Conservation (phyloP, 306 rosid genomes). For the Dicorynia guianensis region DNA sequence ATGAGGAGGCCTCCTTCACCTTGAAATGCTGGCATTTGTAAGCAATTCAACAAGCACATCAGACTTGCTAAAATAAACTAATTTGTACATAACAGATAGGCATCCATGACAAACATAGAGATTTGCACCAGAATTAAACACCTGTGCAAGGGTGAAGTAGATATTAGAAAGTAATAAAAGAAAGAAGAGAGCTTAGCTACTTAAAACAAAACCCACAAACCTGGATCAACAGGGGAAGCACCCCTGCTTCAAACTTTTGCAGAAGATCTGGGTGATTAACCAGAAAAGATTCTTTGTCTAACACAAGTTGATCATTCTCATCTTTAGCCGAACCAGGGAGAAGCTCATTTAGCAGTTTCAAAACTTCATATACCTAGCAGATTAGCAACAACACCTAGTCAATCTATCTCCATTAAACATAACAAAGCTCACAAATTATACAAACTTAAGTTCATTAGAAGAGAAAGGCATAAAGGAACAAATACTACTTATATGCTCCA, state of each 20-base stretch:
- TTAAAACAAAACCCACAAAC: slow-evolving; percentile 53
- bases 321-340: slow-evolving; percentile 71
- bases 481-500: background rate
- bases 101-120: slow-evolving; percentile 85
- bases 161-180: slow-evolving; percentile 31
- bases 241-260: slow-evolving; percentile 76
- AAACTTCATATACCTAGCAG: slow-evolving; percentile 80
- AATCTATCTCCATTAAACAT: background rate
- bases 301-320: slow-evolving; percentile 57
- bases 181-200: slow-evolving; percentile 19
- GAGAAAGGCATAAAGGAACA: background rate
- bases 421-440: slow-evolving; percentile 23
- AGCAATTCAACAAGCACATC: slow-evolving; percentile 83
- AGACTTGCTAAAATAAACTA: slow-evolving; percentile 72
- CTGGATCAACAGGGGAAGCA: slow-evolving; percentile 89
- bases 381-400: slow-evolving; percentile 5
- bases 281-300: slow-evolving; percentile 71
- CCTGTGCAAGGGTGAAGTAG: slow-evolving; percentile 55
- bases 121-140: slow-evolving; percentile 94
- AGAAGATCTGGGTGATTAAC: slow-evolving; percentile 64
- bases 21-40: slow-evolving; percentile 75
- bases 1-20: slow-evolving; percentile 61
- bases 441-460: slow-evolving; percentile 14
- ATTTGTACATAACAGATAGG: slow-evolving; percentile 80
- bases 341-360: slow-evolving; percentile 88